Base-by-base conservation (phyloP, 345 rosid species). In the Turnera subulata region DNA sequence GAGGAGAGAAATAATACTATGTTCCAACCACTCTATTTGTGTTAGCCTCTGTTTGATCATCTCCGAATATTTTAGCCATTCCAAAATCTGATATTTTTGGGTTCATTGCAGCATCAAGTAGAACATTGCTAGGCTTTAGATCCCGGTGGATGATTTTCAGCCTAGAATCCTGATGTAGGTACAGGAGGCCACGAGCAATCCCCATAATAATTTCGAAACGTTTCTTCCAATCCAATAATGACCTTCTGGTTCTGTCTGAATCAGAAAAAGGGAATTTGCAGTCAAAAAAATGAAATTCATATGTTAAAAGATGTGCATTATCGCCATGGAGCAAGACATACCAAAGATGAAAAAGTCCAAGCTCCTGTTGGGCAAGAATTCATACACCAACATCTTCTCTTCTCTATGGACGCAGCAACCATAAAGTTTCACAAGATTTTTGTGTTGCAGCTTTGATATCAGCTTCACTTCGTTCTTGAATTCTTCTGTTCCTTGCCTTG, bases 141-240 rank as follows among this genome's bases (percentile, higher is more conserved):
- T 88, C 93, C 63, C 88, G 76, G 29, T 85, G 96, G 23, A 89
- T 84, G 63, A 89, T 85, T 68, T 81, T 82, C 8, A 82, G 59
- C 52, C 94, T 86, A 0, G 91, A 86, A 53, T 89, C 94, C 48
- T 80, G 82, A 64, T 86, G 91, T 11, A 89, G 78, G 49, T 89
- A 89, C n/a, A 84, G 50, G 40, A 86, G 66, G 49, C 95, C 92
- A 5, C 88, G 79, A 46, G 88, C 89, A 43, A 86, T 58, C 29
- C 95, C 86, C 0, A 71, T 48, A 23, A 83, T 76, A 14, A 86
- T 84, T 8, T 73, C 80, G 13, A 78, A 75, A 4, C 85, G 68
- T 56, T 67, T 84, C 14, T 47, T 51, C 97, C 97, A 86, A 38
- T 82, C 75, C 24, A 84, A 5, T 44, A 32, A 10, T 0, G 62